phyloP scores from a whole-genome alignment of 441 rosid species.

The Dalechampia spathulata region DNA sequence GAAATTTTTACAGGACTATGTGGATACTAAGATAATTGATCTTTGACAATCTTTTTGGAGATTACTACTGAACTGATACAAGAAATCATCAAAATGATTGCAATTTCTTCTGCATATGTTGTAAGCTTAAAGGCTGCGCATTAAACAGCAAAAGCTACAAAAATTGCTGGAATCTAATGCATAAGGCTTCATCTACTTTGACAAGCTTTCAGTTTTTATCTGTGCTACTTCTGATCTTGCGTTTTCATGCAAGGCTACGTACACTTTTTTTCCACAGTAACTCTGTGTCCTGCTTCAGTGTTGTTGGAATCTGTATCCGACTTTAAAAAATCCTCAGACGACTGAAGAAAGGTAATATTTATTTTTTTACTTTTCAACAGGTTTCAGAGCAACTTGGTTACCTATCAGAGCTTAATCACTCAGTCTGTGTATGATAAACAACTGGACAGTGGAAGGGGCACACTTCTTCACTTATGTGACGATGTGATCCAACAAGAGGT shows the following conservation, averaged over 20 bases:
- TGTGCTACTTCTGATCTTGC: neutral
- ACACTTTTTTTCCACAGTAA: too few relatives aligned
- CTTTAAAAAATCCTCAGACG: neutral
- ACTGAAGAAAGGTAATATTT: neutral
- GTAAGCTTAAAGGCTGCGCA: too few relatives aligned
- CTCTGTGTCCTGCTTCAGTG: neutral
- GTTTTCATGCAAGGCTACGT: neutral
- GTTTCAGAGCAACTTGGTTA: slow-evolving; percentile 74
- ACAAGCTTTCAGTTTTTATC: too few relatives aligned
- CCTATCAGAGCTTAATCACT: slow-evolving; percentile 82
- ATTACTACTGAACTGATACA: neutral
- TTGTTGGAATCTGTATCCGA: neutral
- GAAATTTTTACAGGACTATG: neutral
- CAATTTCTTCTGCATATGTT: too few relatives aligned
- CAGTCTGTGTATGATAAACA: slow-evolving; percentile 84
- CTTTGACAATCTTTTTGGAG: neutral
- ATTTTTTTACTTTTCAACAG: slow-evolving; percentile 27
- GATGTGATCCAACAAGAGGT: slow-evolving; percentile 85
- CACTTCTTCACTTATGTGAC: slow-evolving; percentile 80
- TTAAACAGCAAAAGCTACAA: too few relatives aligned
- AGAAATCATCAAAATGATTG: too few relatives aligned
- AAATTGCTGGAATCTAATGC: too few relatives aligned
- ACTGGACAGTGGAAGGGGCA: slow-evolving; percentile 75
- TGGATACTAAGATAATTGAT: too few relatives aligned
- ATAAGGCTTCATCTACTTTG: too few relatives aligned